phyloP scores from a whole-genome alignment of 306 rosid species.

The Quercus bicolor region DNA sequence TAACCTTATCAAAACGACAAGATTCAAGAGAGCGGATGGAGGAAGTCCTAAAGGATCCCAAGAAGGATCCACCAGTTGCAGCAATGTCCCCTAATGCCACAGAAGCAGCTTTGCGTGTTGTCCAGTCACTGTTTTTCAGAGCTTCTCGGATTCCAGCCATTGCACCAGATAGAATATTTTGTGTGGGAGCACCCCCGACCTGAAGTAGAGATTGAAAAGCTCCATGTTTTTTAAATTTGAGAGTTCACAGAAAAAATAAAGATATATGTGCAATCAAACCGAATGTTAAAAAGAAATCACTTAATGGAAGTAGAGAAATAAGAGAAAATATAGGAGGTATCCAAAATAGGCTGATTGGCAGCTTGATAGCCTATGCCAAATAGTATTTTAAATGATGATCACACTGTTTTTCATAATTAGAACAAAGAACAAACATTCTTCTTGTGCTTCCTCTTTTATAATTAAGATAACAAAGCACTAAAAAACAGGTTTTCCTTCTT shows the following conservation, averaged over 20 bases:
- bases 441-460: not conserved
- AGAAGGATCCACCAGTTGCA: constrained; percentile 47
- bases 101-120: constrained; percentile 87
- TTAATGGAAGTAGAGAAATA: not conserved
- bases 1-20: constrained; percentile 88
- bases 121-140: constrained; percentile 70
- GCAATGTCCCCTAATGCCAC: constrained; percentile 66
- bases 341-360: not conserved
- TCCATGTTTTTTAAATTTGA: not conserved
- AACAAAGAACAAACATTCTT: not conserved
- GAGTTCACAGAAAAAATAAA: not conserved
- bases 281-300: not conserved
- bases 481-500: not conserved
- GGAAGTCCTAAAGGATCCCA: constrained; percentile 52
- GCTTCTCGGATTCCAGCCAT: constrained; percentile 64
- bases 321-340: not conserved
- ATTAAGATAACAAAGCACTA: not conserved
- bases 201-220: constrained; percentile 17
- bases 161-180: constrained; percentile 51
- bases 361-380: not conserved
- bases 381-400: not conserved
- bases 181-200: constrained; percentile 81
- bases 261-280: not conserved
- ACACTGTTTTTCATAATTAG: not conserved
- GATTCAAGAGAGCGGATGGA: constrained; percentile 64